Conservation (phyloP, 2,329 filamentous ascomycete species). For the Cercospora sojina region DNA sequence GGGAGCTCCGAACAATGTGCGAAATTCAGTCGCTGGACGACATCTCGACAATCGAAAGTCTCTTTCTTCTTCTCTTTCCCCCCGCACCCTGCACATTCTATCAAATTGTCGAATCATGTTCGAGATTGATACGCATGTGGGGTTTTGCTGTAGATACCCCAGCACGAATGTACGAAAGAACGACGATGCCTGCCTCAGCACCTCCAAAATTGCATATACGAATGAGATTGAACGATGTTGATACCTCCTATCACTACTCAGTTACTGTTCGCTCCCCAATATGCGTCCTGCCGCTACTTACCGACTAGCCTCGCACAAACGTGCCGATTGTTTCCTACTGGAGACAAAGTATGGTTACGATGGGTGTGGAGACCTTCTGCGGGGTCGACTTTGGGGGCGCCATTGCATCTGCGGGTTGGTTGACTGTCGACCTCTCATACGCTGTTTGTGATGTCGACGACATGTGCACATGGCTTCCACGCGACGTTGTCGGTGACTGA, state of each 20-base stretch:
- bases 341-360: background rate
- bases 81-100: background rate
- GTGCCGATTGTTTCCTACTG: constrained; percentile 6
- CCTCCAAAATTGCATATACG: constrained; percentile 13
- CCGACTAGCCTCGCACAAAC: background rate
- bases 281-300: background rate
- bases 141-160: background rate
- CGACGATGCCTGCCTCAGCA: background rate
- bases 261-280: background rate
- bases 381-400: constrained; percentile 15
- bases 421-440: background rate
- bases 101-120: background rate
- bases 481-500: background rate
- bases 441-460: background rate
- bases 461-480: background rate
- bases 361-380: constrained; percentile 7
- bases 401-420: background rate
- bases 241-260: background rate
- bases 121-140: background rate
- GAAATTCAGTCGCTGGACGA: constrained; percentile 1
- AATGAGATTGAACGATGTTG: constrained; percentile 2
- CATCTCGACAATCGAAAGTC: background rate
- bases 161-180: constrained; percentile 4
- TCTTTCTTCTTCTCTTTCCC: background rate
- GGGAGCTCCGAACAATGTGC: background rate